Conservation (phyloP, 2,329 filamentous ascomycete species). For the Aphanoascus verrucosus region DNA sequence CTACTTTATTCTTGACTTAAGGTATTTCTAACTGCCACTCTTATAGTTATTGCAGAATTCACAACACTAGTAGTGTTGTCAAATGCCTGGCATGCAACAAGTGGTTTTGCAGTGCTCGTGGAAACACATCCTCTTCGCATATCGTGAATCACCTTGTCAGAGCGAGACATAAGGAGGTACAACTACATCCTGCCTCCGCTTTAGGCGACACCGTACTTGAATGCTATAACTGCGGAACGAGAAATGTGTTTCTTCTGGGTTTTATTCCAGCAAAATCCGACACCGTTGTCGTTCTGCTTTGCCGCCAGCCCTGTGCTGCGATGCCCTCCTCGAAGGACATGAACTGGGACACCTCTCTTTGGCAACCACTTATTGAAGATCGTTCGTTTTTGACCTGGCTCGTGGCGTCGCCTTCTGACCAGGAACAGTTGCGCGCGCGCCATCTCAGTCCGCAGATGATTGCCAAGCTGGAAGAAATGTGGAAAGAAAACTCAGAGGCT, state of each 20-base stretch:
- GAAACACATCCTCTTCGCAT: slow-evolving; percentile 92
- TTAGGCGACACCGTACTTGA: slow-evolving; percentile 93
- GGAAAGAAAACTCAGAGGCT: slow-evolving; percentile 87
- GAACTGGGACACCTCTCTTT: slow-evolving; percentile 98
- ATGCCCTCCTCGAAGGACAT: slow-evolving; percentile 96
- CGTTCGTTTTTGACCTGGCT: slow-evolving; percentile 92
- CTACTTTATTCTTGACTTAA: not conserved
- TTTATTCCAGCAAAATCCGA: slow-evolving; percentile 99
- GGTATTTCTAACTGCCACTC: not conserved
- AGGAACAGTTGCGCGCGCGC: slow-evolving; percentile 88
- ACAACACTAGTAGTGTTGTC: slow-evolving; percentile 74
- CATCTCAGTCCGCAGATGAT: slow-evolving; percentile 92
- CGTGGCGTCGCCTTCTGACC: slow-evolving; percentile 75
- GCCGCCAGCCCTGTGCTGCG: slow-evolving; percentile 89
- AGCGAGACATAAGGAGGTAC: slow-evolving; percentile 96
- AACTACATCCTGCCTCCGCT: slow-evolving; percentile 83
- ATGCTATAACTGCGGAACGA: slow-evolving; percentile 99
- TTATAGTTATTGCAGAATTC: slow-evolving; percentile 10
- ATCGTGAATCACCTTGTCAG: slow-evolving; percentile 97
- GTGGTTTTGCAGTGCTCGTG: slow-evolving; percentile 97
- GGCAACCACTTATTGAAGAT: slow-evolving; percentile 96
- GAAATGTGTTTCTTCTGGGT: slow-evolving; percentile 93
- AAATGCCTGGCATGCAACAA: slow-evolving; percentile 94
- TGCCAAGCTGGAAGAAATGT: slow-evolving; percentile 91
- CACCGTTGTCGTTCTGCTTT: slow-evolving; percentile 91